phyloP scores from a whole-genome alignment of 352 stramenopile genomes.

The Phytophthora sp. region DNA sequence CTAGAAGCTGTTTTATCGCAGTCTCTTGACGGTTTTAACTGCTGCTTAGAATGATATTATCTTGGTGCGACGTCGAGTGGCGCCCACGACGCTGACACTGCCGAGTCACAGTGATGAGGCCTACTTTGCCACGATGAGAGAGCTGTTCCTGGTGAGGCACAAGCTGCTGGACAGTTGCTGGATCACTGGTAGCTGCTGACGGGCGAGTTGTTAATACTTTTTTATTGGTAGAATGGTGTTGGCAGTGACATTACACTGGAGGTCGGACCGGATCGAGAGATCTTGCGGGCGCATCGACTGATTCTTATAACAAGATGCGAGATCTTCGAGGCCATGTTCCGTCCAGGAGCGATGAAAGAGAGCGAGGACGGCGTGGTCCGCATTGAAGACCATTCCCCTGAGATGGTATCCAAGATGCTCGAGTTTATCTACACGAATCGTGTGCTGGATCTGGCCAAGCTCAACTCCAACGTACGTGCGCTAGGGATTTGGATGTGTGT shows the following conservation, averaged over 20 bases:
- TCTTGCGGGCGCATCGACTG: constrained; percentile 69
- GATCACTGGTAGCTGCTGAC: neutral
- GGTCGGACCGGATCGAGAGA: constrained; percentile 66
- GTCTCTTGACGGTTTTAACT: constrained; percentile 11
- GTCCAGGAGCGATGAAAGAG: constrained; percentile 83
- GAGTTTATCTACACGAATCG: constrained; percentile 94
- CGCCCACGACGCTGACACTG: constrained; percentile 42
- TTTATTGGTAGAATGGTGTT: constrained; percentile 49
- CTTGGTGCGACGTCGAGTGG: constrained; percentile 66
- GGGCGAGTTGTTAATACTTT: neutral
- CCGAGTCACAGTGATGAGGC: constrained; percentile 69
- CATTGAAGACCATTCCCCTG: constrained; percentile 79
- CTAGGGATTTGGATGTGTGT: neutral
- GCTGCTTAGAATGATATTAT: constrained; percentile 83
- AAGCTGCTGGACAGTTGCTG: neutral
- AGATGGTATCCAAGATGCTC: constrained; percentile 92
- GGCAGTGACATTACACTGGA: constrained; percentile 77
- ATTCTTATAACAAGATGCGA: constrained; percentile 87
- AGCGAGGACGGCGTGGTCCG: constrained; percentile 80
- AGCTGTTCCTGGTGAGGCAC: constrained; percentile 64
- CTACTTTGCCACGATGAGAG: constrained; percentile 81
- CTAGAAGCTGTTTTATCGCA: neutral
- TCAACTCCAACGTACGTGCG: constrained; percentile 69
- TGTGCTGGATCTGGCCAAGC: constrained; percentile 78
- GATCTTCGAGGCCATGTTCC: constrained; percentile 92